phyloP scores from a whole-genome alignment of 2,329 filamentous ascomycete genomes.

The Mycogone perniciosa region DNA sequence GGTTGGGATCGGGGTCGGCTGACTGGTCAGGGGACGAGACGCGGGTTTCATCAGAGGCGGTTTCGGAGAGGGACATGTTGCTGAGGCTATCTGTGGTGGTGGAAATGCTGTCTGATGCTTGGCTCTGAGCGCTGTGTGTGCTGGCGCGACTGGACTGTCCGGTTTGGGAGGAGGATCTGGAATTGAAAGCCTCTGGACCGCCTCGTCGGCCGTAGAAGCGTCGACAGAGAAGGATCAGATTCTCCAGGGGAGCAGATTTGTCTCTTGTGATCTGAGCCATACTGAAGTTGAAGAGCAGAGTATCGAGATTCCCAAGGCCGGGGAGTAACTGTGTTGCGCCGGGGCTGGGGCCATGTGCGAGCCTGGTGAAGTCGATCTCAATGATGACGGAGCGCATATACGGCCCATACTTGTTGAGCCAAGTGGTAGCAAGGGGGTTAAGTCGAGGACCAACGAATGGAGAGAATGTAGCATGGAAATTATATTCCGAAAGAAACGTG shows the following conservation, averaged over 20 bases:
- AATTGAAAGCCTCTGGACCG: background rate
- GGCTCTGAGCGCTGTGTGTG: background rate
- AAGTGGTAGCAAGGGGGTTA: conserved; percentile 30
- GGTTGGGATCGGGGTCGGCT: background rate
- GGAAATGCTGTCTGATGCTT: background rate
- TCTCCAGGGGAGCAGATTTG: conserved; percentile 19
- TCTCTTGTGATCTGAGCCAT: conserved; percentile 19
- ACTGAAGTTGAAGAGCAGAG: conserved; percentile 25
- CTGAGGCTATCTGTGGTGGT: background rate
- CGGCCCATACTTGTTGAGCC: conserved; percentile 29
- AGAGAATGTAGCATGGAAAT: conserved; percentile 34
- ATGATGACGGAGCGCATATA: conserved; percentile 32
- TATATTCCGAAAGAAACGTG: conserved; percentile 27
- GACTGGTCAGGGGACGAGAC: conserved; percentile 3
- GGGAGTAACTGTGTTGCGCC: conserved; percentile 20
- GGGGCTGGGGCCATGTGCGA: conserved; percentile 26
- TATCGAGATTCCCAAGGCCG: conserved; percentile 20
- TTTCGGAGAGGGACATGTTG: background rate
- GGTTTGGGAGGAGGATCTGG: background rate
- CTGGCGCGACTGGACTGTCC: conserved; percentile 1
- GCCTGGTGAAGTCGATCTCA: conserved; percentile 36
- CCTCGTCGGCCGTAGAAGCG: conserved; percentile 26
- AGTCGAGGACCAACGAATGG: conserved; percentile 28
- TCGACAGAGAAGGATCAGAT: conserved; percentile 29
- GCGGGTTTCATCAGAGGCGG: background rate